These are phyloP conservation scores for Apiotrichum montevideense DNA, from an alignment of 1,284 basidiomycete genomes.

Conservation along the genomic window DNA sequence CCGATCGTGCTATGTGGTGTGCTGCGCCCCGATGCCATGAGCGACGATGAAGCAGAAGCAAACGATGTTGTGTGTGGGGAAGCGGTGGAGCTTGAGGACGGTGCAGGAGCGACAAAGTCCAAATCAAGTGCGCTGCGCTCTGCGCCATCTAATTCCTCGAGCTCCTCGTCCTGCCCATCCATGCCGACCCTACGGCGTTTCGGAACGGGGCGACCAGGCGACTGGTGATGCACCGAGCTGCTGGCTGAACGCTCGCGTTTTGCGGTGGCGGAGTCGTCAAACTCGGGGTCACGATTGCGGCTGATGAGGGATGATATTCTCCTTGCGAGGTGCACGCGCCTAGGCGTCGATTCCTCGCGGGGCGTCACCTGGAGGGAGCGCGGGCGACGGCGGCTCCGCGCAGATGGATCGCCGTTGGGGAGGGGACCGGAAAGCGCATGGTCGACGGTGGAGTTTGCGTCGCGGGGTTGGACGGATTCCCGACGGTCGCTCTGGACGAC, in stretches of 20 bases:
- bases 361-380: slow-evolving; percentile 7
- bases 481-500: too few species aligned
- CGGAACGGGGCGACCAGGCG: slow-evolving; percentile 1
- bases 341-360: not conserved
- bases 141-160: not conserved
- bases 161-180: slow-evolving; percentile 1
- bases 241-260: slow-evolving; percentile 15
- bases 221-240: slow-evolving; percentile 6
- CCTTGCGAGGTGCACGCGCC: not conserved
- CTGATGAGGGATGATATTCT: not conserved
- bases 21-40: not conserved
- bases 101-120: not conserved
- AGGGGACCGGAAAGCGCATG: too few species aligned
- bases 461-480: too few species aligned
- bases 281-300: not conserved
- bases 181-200: slow-evolving; percentile 10
- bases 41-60: not conserved
- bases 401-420: not conserved
- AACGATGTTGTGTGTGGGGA: not conserved
- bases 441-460: too few species aligned
- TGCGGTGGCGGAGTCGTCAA: not conserved
- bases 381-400: slow-evolving; percentile 3
- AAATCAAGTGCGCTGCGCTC: not conserved
- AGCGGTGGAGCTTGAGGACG: not conserved
- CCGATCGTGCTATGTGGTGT: not conserved